phyloP scores from a whole-genome alignment of 2,329 filamentous ascomycete species.

The Fusarium sp. region DNA sequence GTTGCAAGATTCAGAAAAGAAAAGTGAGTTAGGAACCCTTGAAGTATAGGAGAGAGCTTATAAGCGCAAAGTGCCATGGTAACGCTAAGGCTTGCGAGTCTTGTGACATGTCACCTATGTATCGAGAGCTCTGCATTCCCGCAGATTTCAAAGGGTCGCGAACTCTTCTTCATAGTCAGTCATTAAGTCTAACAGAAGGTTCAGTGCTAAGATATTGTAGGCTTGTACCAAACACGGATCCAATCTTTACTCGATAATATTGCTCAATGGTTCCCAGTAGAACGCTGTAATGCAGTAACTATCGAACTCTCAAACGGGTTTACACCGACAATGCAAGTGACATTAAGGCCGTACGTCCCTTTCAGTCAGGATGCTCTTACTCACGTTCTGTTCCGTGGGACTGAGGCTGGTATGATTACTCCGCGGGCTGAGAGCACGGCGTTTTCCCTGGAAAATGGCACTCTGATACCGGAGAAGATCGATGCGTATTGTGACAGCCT shows the following conservation, averaged over 20 bases:
- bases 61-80: background rate
- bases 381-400: background rate
- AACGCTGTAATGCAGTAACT: background rate
- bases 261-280: background rate
- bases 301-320: background rate
- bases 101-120: background rate
- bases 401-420: background rate
- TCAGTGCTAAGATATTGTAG: background rate
- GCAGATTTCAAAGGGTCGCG: background rate
- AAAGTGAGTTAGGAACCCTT: fast-evolving
- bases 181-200: fast-evolving
- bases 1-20: background rate
- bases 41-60: fast-evolving
- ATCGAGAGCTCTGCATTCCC: background rate
- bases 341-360: background rate
- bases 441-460: background rate
- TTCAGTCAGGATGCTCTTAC: background rate
- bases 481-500: background rate
- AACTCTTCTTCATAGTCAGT: background rate
- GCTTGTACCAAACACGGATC: background rate
- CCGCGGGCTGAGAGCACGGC: background rate
- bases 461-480: background rate
- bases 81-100: background rate
- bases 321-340: background rate
- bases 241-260: background rate